Percentiles rank a stretch among this genome's conserved stretches.
phyloP scores from a whole-genome alignment of 2,329 filamentous ascomycete species.

The Exophiala xenobiotica region DNA sequence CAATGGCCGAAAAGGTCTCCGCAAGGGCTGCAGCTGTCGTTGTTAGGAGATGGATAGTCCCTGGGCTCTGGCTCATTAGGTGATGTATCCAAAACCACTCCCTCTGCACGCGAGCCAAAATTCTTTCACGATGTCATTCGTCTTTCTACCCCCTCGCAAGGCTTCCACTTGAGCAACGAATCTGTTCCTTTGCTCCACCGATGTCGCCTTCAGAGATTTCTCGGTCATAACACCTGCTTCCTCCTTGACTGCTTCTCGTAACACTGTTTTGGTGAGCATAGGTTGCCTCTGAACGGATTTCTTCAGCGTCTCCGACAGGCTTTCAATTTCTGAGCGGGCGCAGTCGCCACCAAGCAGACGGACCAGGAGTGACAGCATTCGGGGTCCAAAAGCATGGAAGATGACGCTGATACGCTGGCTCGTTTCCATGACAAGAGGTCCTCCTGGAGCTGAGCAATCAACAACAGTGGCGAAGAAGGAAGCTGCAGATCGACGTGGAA shows the following conservation, averaged over 20 bases:
- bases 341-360: conserved; percentile 44
- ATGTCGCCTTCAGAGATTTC: conserved; percentile 29
- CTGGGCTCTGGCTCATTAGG: conserved; percentile 16
- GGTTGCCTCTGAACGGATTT: conserved; percentile 44
- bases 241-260: conserved; percentile 38
- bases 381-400: conserved; percentile 36
- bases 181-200: conserved; percentile 40
- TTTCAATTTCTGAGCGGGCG: conserved; percentile 46
- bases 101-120: conserved; percentile 49
- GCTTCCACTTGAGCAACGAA: conserved; percentile 42
- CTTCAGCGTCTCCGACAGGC: conserved; percentile 43
- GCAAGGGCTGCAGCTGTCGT: too few species aligned
- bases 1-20: too few species aligned
- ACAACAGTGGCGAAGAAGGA: conserved; percentile 45
- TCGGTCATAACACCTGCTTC: conserved; percentile 30
- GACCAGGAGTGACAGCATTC: conserved; percentile 41
- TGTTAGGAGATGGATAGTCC: too few species aligned
- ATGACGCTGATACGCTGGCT: conserved; percentile 17
- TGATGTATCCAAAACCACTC: conserved; percentile 29
- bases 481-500: conserved; percentile 48
- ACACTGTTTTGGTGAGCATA: conserved; percentile 39
- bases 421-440: conserved; percentile 11
- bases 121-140: conserved; percentile 40
- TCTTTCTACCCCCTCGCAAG: conserved; percentile 41
- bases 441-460: conserved; percentile 32